phyloP scores from a whole-genome alignment of 169 alveolate genomes.

The Nephromyces sp. region DNA sequence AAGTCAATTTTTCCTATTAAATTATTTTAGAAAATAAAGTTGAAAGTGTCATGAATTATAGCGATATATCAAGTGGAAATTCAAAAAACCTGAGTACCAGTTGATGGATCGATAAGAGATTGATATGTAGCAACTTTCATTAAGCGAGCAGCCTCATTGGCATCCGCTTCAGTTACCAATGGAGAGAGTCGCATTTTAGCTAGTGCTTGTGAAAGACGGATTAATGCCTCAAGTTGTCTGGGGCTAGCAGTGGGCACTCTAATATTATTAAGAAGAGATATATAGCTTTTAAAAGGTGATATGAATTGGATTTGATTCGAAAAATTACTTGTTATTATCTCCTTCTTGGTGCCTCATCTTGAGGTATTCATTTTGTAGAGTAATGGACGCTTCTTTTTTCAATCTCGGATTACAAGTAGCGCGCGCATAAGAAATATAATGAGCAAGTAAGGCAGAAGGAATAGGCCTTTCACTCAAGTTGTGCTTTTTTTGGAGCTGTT shows the following conservation, averaged over 20 bases:
- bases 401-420: constrained; percentile 77
- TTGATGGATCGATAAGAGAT: constrained; percentile 95
- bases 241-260: constrained; percentile 76
- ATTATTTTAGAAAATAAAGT: not conserved
- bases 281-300: no score
- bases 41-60: not conserved
- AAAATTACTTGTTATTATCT: constrained; percentile 34
- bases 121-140: constrained; percentile 95
- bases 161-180: constrained; percentile 67
- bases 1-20: constrained; percentile 20
- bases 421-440: constrained; percentile 83
- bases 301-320: not conserved
- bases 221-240: constrained; percentile 89
- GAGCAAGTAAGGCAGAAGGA: constrained; percentile 53
- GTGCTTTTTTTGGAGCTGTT: no score
- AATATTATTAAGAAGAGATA: no score
- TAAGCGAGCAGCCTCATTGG: constrained; percentile 90
- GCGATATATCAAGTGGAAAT: not conserved
- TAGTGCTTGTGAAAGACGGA: constrained; percentile 91
- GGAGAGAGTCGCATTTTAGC: constrained; percentile 92
- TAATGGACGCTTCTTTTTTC: constrained; percentile 71
- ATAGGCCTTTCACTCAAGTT: no score
- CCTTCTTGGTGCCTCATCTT: constrained; percentile 80
- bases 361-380: constrained; percentile 71
- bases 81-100: constrained; percentile 60